Base-by-base conservation (phyloP, 1,139 yeast genomes). In the Suhomyces coccinellae region DNA sequence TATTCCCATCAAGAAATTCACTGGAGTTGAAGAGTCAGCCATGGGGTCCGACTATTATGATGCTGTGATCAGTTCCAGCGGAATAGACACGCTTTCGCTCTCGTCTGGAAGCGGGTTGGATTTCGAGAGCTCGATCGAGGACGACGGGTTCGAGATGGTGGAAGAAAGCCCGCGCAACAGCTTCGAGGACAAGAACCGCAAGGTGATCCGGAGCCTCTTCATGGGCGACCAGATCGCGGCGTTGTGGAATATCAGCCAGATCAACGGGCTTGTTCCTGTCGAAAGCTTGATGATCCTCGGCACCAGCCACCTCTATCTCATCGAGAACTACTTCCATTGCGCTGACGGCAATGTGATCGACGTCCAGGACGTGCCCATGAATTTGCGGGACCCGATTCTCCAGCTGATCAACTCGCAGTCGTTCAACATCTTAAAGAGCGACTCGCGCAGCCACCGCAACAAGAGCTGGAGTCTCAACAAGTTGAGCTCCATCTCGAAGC, bases 261-360 rank as follows among this genome's bases (percentile, higher is more conserved):
- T 88, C 20, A 69, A 83, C 47, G 96, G 96, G 0, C 66, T 88
- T 17, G 87, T 83, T 17, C 82, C 90, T 1, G 69, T 76, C 17
- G 95, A 87, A 57, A 87, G 93, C 29, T 72, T 88, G 39, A 67
- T 88, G 65, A 84, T 88, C 17, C 60, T 85, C 27, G 95, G 96
- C 0, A 65, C 73, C 3, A 68, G 70, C 8, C 82, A 85, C 56
- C 54, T 87, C 12, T 88, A 87, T 57, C 66, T 87, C 53, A 79
- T 86, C 47, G 87, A 82, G 47, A 82, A 83, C 52, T 87, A 84
- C 57, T 85, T 83, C 52, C 84, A 77, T 51, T 77, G 77, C 42
- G 54, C 74, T 0, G 78, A 78, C 45, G 79, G 79, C 0, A 87
- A 83, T 53, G 87, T 88, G 6, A 70, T 85, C 29, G 87, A 84